These are phyloP conservation scores for Sutorius eximius DNA, from an alignment of 1,284 basidiomycete genomes.

Conservation along the genomic window DNA sequence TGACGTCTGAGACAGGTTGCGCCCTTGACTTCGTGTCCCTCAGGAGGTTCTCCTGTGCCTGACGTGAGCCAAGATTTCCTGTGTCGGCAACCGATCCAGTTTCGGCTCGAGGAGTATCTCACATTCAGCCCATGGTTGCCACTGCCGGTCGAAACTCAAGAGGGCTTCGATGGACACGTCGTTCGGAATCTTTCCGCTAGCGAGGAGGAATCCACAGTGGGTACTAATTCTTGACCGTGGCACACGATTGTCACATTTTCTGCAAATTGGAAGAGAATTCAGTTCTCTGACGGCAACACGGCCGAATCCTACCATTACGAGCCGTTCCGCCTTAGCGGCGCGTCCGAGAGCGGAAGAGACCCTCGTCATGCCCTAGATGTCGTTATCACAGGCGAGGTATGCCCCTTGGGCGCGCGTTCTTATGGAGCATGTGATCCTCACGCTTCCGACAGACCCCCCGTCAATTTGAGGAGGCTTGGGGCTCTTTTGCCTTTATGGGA, in stretches of 20 bases:
- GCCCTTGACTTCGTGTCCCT: slow-evolving; percentile 20
- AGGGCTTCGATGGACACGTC: slow-evolving; percentile 29
- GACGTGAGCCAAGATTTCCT: slow-evolving; percentile 29
- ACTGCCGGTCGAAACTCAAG: slow-evolving; percentile 25
- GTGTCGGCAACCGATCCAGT: slow-evolving; percentile 38
- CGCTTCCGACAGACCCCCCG: slow-evolving; percentile 32
- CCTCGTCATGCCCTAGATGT: slow-evolving; percentile 36
- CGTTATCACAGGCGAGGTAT: slow-evolving; percentile 38
- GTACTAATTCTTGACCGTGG: slow-evolving; percentile 14
- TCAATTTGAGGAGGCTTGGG: slow-evolving; percentile 36
- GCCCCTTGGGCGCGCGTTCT: slow-evolving; percentile 14
- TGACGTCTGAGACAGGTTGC: slow-evolving; percentile 32
- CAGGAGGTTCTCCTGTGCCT: slow-evolving; percentile 7
- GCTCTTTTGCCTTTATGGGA: slow-evolving; percentile 43
- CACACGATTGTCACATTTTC: slow-evolving; percentile 26
- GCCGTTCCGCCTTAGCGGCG: slow-evolving; percentile 32
- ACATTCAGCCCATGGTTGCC: slow-evolving; percentile 35
- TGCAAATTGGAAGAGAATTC: slow-evolving; percentile 20
- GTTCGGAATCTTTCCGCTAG: slow-evolving; percentile 23
- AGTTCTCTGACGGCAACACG: slow-evolving; percentile 33
- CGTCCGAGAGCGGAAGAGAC: slow-evolving; percentile 27
- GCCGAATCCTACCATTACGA: slow-evolving; percentile 33
- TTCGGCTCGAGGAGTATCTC: slow-evolving; percentile 32
- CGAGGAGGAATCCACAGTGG: slow-evolving; percentile 27
- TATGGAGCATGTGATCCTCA: slow-evolving; percentile 25